These are phyloP conservation scores for Aspergillus sclerotioniger DNA, from an alignment of 495 filamentous ascomycete genomes.

Conservation along the genomic window DNA sequence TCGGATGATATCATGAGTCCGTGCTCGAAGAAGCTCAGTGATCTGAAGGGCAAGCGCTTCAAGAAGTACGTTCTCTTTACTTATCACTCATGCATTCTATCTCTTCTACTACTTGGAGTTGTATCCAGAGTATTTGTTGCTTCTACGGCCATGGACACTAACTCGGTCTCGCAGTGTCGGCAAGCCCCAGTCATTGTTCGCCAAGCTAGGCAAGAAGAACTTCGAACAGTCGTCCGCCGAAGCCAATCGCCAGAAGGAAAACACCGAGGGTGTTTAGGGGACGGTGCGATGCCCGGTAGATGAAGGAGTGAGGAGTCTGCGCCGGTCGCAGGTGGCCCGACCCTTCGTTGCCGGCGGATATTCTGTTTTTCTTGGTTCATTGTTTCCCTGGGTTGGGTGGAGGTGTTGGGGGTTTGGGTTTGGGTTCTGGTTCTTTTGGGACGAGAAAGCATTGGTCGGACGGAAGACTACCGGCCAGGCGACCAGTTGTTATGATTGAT, in stretches of 20 bases:
- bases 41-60: conserved; percentile 80
- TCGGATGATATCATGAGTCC: conserved; percentile 92
- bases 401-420: no score
- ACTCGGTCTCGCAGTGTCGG: conserved; percentile 33
- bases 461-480: no score
- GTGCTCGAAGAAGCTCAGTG: conserved; percentile 84
- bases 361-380: conserved; percentile 18
- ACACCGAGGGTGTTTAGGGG: background rate
- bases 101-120: background rate
- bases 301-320: no score
- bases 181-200: conserved; percentile 49
- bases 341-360: background rate
- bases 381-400: conserved; percentile 19
- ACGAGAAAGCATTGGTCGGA: no score
- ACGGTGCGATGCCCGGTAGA: no score
- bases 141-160: background rate
- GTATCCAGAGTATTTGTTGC: background rate
- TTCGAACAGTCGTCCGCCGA: conserved; percentile 39
- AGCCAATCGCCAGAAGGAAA: conserved; percentile 9
- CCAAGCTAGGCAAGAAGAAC: conserved; percentile 52
- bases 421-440: no score
- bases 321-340: no score
- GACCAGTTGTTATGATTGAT: no score
- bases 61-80: conserved; percentile 41
- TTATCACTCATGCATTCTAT: background rate